Evolutionary conservation across 2,329 filamentous ascomycete species (phyloP), one percentile per base, ranked within the genome.

Genomic region (Thelonectria rubi): DNA sequence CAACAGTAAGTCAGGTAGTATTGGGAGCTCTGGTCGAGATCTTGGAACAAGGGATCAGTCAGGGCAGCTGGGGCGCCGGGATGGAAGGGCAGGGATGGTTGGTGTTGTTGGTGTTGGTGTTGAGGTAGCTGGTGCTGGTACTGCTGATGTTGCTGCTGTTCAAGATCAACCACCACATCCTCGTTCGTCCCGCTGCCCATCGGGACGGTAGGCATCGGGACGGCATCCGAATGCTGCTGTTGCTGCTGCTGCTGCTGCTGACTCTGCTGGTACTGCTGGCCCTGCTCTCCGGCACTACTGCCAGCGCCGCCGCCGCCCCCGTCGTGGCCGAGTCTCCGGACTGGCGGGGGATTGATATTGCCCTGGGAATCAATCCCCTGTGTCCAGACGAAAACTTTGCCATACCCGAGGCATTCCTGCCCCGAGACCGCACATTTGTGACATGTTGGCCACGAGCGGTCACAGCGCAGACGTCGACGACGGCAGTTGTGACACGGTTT

Each of bases 401-500:
- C 86, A 73, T 89, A 89, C 40, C 87, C 87, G 63, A 87, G 82
- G 76, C 87, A 89, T 67, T 84, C 79, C 72, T 84, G 79, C 26
- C 85, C 85, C 43, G 81, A 78, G 67, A 77, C 79, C 55, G 78
- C 74, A 73, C 86, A 89, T 77, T 88, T 89, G 69, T 84, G 81
- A 73, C 87, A 89, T 60, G 76, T 79, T 24, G 86, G 86, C 51
- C 83, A 76, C 34, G 86, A 88, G 62, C 83, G 81, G 74, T 89
- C 87, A 74, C 87, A 89, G 69, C 86, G 84, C 73, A 86, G 81
- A 66, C 87, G 83, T 70, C 82, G 82, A 59, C 82, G 82, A 62
- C 86, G 85, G 75, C 86, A 89, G 75, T 87, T 88, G 75, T 88
- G 85, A 74, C 86, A 89, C 62, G 82, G 70, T 69, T 80, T 82